A percentile compares a stretch with the other conserved stretches of the same genome.
Evolutionary conservation across 2,329 filamentous ascomycete species (phyloP).

Genomic region (Colletotrichum cordylinicola): DNA sequence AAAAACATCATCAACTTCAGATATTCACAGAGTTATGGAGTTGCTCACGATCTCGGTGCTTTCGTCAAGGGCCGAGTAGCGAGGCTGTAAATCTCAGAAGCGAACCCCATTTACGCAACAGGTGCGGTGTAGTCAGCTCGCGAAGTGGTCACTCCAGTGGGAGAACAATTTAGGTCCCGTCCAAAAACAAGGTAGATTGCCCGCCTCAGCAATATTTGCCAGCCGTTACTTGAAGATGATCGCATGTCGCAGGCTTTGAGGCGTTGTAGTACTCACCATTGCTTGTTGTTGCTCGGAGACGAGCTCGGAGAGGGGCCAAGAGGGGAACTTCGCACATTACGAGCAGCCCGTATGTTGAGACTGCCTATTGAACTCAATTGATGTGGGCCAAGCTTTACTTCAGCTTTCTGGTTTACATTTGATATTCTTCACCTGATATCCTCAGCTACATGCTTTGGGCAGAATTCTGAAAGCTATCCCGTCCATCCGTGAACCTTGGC

Average conservation of each 20-base stretch:
- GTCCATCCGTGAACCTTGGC: not conserved
- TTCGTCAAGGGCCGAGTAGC: not conserved
- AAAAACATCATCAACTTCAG: not conserved
- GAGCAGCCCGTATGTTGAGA: not conserved
- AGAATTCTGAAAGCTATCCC: not conserved
- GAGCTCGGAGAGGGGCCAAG: not conserved
- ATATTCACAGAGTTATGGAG: not conserved
- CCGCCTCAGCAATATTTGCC: accelerated
- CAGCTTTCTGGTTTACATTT: not conserved
- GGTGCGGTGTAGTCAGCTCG: not conserved
- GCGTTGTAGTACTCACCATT: not conserved
- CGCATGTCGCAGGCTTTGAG: not conserved
- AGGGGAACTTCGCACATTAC: not conserved
- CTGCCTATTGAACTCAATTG: not conserved
- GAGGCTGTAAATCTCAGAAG: accelerated
- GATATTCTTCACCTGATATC: not conserved
- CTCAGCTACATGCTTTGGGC: not conserved
- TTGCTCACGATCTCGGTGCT: not conserved
- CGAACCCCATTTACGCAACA: accelerated
- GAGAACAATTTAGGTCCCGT: not conserved
- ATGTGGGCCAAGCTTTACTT: not conserved
- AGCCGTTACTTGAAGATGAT: not conserved
- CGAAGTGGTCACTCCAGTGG: accelerated
- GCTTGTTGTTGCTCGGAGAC: too few relatives aligned
- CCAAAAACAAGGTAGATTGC: accelerated